Evolutionary conservation across 2,329 filamentous ascomycete genomes (phyloP).

Genomic region (Tolypocladium tundrense): DNA sequence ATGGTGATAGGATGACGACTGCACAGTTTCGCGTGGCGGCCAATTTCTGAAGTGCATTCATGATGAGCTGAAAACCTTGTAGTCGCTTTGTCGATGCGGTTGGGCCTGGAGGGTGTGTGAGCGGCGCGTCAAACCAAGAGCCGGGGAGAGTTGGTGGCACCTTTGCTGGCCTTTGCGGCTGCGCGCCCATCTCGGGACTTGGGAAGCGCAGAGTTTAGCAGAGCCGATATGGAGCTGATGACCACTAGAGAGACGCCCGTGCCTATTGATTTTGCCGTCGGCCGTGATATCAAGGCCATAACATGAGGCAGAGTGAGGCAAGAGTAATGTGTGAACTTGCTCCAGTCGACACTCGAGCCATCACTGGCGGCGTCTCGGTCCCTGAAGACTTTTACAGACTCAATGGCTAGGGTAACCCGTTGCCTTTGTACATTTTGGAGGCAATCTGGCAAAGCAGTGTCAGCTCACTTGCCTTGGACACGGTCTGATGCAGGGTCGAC

Average conservation of each 20-base stretch:
- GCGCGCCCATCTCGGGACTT: conserved; percentile 35
- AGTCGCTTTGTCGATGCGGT: conserved; percentile 31
- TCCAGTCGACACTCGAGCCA: conserved; percentile 11
- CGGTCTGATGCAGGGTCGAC: background rate
- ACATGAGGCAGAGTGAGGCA: conserved; percentile 58
- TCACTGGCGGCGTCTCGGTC: conserved; percentile 2
- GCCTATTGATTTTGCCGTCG: conserved; percentile 54
- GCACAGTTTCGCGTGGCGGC: conserved; percentile 64
- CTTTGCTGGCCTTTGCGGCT: conserved; percentile 27
- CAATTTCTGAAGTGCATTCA: conserved; percentile 63
- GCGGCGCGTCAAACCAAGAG: background rate
- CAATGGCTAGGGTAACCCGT: conserved; percentile 17
- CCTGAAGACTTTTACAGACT: conserved; percentile 7
- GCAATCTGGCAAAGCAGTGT: conserved; percentile 26
- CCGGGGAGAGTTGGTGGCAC: conserved; percentile 11
- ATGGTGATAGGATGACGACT: conserved; percentile 68
- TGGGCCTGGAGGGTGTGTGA: conserved; percentile 17
- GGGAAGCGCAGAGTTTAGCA: conserved; percentile 70
- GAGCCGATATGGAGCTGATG: conserved; percentile 66
- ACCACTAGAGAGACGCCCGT: conserved; percentile 57
- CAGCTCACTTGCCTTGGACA: background rate
- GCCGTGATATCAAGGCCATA: conserved; percentile 62
- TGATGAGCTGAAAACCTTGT: conserved; percentile 50
- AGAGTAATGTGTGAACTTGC: conserved; percentile 36
- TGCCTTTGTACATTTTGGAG: conserved; percentile 28